phyloP scores from a whole-genome alignment of 805 yeast genomes.

The Candida nitratophila region DNA sequence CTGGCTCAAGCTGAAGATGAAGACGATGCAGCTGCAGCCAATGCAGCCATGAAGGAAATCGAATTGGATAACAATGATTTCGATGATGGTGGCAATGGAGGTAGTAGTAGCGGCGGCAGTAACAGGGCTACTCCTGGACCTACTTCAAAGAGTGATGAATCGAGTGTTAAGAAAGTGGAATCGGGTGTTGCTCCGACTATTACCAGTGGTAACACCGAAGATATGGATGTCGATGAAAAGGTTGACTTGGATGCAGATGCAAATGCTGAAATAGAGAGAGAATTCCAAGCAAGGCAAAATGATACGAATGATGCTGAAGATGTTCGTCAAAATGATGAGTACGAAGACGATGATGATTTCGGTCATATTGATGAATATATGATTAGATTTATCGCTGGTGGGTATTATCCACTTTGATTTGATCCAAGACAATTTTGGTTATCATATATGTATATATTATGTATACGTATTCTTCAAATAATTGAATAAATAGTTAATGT shows the following conservation, averaged over 20 bases:
- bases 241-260: slow-evolving; percentile 15
- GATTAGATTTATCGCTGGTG: slow-evolving; percentile 85
- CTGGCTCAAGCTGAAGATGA: slow-evolving; percentile 94
- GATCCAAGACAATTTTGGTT: background rate
- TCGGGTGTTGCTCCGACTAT: slow-evolving; percentile 19
- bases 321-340: slow-evolving; percentile 27
- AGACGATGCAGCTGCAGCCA: slow-evolving; percentile 85
- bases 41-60: slow-evolving; percentile 78
- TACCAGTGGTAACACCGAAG: slow-evolving; percentile 8
- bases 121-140: slow-evolving; percentile 16
- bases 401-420: slow-evolving; percentile 36
- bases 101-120: slow-evolving; percentile 4
- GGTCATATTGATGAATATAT: slow-evolving; percentile 94
- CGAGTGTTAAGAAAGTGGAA: background rate
- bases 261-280: slow-evolving; percentile 15
- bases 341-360: slow-evolving; percentile 55
- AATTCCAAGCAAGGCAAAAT: background rate
- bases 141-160: background rate
- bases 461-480: too few species aligned
- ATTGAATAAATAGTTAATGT: too few species aligned
- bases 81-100: slow-evolving; percentile 36
- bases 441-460: background rate
- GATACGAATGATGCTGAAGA: background rate
- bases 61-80: slow-evolving; percentile 84
- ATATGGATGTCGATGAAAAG: slow-evolving; percentile 6